phyloP scores from a whole-genome alignment of 768 basidiomycete species.

The Psilocybe azurescens region DNA sequence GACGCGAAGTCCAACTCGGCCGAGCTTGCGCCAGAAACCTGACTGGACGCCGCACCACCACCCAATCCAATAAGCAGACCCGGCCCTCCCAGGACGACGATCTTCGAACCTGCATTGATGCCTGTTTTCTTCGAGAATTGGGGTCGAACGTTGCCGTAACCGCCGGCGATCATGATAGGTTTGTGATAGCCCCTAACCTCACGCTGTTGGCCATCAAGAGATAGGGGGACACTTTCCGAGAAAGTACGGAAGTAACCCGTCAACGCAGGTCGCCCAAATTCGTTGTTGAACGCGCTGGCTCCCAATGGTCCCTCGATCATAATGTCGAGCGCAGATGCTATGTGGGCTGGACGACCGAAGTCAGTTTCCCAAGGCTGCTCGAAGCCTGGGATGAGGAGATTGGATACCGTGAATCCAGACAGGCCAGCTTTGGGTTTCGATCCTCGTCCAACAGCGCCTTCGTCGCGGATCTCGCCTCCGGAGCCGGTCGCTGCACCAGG shows the following conservation, averaged over 20 bases:
- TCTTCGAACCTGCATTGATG: slow-evolving; percentile 82
- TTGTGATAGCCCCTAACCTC: slow-evolving; percentile 98
- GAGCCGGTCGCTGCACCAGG: slow-evolving; percentile 99
- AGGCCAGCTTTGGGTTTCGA: slow-evolving; percentile 97
- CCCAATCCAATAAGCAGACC: slow-evolving; percentile 97
- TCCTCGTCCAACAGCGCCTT: slow-evolving; percentile 94
- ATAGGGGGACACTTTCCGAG: slow-evolving; percentile 71
- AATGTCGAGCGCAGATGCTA: slow-evolving; percentile 93
- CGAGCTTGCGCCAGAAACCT: slow-evolving; percentile 87
- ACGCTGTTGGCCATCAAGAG: slow-evolving; percentile 46
- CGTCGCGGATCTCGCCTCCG: slow-evolving; percentile 97
- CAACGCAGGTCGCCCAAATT: slow-evolving; percentile 94
- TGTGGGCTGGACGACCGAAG: slow-evolving; percentile 88
- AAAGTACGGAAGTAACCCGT: slow-evolving; percentile 97
- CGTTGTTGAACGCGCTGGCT: slow-evolving; percentile 96
- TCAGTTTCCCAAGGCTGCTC: slow-evolving; percentile 96
- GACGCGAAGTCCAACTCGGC: slow-evolving; percentile 97
- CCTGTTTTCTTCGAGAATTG: slow-evolving; percentile 78
- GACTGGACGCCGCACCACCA: slow-evolving; percentile 95
- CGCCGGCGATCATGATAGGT: slow-evolving; percentile 99
- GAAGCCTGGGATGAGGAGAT: slow-evolving; percentile 90
- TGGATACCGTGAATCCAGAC: slow-evolving; percentile 91
- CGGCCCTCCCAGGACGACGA: slow-evolving; percentile 94
- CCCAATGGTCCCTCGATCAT: slow-evolving; percentile 97
- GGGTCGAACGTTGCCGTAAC: slow-evolving; percentile 91